Evolutionary conservation across 73 alveolate genomes (phyloP).

Genomic region (Paramecium biaurelia): DNA sequence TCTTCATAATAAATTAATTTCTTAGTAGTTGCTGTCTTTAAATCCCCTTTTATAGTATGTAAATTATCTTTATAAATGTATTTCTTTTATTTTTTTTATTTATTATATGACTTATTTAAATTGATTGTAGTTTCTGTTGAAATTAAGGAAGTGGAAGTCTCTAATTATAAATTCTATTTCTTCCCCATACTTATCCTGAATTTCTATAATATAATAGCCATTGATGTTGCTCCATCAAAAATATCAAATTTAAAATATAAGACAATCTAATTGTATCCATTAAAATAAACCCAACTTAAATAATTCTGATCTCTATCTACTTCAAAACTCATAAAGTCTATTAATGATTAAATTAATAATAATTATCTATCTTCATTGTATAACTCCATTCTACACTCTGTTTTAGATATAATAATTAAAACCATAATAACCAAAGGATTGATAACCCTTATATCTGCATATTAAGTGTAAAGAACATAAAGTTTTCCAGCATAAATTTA

Average conservation of each 20-base stretch:
- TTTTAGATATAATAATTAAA: neutral
- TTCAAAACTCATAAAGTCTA: neutral
- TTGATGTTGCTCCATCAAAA: neutral
- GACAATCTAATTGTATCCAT: neutral
- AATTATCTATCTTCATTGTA: slow-evolving; percentile 19
- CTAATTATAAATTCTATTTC: neutral
- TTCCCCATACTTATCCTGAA: neutral
- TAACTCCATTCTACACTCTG: neutral
- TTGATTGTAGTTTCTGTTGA: neutral
- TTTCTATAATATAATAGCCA: neutral
- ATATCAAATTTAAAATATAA: neutral
- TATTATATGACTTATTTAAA: neutral
- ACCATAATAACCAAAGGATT: neutral
- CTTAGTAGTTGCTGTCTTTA: neutral
- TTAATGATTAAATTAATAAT: neutral
- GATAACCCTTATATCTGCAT: neutral
- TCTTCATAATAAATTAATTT: neutral
- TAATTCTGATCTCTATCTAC: neutral
- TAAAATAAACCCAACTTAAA: slow-evolving; percentile 12
- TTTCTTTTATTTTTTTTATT: neutral
- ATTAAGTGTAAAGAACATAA: neutral
- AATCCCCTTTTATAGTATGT: neutral
- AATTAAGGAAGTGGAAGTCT: neutral
- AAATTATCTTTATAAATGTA: neutral
- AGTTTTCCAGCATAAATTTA: slow-evolving; percentile 20